Evolutionary conservation across 2,329 filamentous ascomycete genomes (phyloP), one percentile per base, ranked within the genome.

Genomic region (Exophiala sp.): DNA sequence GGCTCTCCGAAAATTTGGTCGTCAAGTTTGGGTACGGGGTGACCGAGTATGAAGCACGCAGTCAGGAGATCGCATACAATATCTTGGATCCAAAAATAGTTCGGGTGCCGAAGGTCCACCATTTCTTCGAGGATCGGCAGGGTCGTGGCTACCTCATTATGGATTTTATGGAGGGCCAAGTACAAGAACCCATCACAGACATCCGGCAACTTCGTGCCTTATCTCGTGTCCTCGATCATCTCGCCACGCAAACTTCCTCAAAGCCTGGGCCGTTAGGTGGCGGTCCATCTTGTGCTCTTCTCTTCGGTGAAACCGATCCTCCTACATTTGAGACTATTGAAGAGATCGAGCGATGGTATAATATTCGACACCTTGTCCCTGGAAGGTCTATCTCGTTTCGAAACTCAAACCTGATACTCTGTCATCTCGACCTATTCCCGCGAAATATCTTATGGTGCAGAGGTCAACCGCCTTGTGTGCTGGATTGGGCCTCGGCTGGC

Each of bases 401-500:
- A 48, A 18, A 21, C 14, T 50, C 47, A 6, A 32, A 44, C 13
- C 19, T 45, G 22, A 41, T 45, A 19, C 34, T 45, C 3, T 45
- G 47, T 45, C 40, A 50, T 24, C 47, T 50, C 19, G 47, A 45
- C 34, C 44, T 50, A 19, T 50, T 50, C 29, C 56, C 53, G 46
- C 48, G 55, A 23, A 58, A 60, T 30, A 56, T 60, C n/a, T 5
- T 62, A 4, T 60, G 53, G 55, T 46, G 52, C 30, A 46, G 57
- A 50, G 56, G 63, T 53, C 58, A 60, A 1, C 52, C 55, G 19
- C 30, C 58, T 1, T 63, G 52, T 43, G 47, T 62, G 41, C 13
- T 62, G 49, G 56, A 63, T 50, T 63, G 55, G 60, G 51, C 52
- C 41, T 62, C 59, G 50, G 56, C 58, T 1, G 58, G 58, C 14